Conservation (phyloP, 2,329 filamentous ascomycete genomes). For the Corynespora cassiicola region DNA sequence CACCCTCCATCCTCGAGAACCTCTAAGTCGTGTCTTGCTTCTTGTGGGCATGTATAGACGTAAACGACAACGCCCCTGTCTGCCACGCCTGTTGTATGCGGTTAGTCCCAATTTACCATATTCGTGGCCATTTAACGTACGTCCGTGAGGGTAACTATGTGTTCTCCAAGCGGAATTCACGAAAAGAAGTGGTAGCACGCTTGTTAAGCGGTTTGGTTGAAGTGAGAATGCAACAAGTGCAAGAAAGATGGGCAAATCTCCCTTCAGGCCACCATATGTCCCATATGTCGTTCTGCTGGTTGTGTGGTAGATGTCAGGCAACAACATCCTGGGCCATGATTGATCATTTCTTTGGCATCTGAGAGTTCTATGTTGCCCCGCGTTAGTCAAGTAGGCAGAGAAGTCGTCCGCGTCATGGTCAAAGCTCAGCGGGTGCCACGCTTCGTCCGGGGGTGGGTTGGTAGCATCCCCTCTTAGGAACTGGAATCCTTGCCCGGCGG, state of each 20-base stretch:
- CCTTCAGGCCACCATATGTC: slow-evolving; percentile 31
- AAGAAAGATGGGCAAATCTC: slow-evolving; percentile 42
- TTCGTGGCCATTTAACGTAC: slow-evolving; percentile 16
- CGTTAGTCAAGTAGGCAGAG: slow-evolving; percentile 33
- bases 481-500: slow-evolving; percentile 26
- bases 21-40: slow-evolving; percentile 16
- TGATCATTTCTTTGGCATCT: slow-evolving; percentile 14
- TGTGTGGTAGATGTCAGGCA: slow-evolving; percentile 34
- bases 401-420: slow-evolving; percentile 19
- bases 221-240: slow-evolving; percentile 38
- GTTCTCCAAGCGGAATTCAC: slow-evolving; percentile 18
- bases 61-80: slow-evolving; percentile 34
- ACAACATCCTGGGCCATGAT: slow-evolving; percentile 23
- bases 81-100: slow-evolving; percentile 20
- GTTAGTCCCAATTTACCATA: not conserved
- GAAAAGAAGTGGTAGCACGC: slow-evolving; percentile 24
- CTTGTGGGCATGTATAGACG: slow-evolving; percentile 22
- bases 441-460: slow-evolving; percentile 2
- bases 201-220: too few species aligned
- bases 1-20: slow-evolving; percentile 22
- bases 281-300: not conserved
- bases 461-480: slow-evolving; percentile 25
- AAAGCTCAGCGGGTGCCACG: slow-evolving; percentile 32
- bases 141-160: slow-evolving; percentile 13
- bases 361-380: slow-evolving; percentile 14